Conservation (phyloP, 495 filamentous ascomycete genomes). For the Articulospora tetracladia region DNA sequence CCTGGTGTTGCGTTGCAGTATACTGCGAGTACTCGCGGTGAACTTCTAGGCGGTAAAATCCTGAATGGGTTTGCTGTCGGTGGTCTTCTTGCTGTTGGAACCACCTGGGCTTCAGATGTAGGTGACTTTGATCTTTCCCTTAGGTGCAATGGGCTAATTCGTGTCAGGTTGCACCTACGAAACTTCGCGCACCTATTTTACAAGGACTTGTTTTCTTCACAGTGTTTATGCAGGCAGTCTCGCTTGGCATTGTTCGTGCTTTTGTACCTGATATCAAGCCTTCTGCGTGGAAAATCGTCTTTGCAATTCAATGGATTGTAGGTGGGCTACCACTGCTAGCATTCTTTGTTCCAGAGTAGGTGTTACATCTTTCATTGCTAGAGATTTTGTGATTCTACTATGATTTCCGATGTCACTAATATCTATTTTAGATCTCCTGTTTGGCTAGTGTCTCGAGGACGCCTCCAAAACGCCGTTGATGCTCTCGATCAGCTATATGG, state of each 20-base stretch:
- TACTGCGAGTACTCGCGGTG: slow-evolving; percentile 18
- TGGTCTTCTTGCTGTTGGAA: slow-evolving; percentile 25
- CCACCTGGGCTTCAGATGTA: slow-evolving; percentile 28
- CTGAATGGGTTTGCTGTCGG: slow-evolving; percentile 18
- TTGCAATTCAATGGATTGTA: slow-evolving; percentile 53
- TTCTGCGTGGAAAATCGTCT: slow-evolving; percentile 45
- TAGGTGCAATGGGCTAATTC: not conserved
- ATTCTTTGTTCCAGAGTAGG: slow-evolving; percentile 37
- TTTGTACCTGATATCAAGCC: slow-evolving; percentile 21
- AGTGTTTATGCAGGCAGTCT: slow-evolving; percentile 24
- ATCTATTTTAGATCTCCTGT: slow-evolving; percentile 9
- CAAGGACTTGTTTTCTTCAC: slow-evolving; percentile 8
- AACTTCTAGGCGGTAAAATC: slow-evolving; percentile 28
- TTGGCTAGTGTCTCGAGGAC: slow-evolving; percentile 5
- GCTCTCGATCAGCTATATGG: slow-evolving; percentile 13
- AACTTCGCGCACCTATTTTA: slow-evolving; percentile 9
- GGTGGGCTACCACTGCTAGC: slow-evolving; percentile 39
- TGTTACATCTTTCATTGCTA: not conserved
- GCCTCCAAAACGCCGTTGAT: not conserved
- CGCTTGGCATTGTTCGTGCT: slow-evolving; percentile 25
- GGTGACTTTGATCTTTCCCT: not conserved
- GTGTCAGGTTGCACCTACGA: slow-evolving; percentile 18
- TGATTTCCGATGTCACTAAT: too few relatives aligned
- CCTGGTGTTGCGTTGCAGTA: slow-evolving; percentile 11
- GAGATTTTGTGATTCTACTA: too few relatives aligned